Evolutionary conservation across 1,284 basidiomycete genomes (phyloP), one percentile per base, ranked within the genome.

Genomic region (Grifola frondosa): DNA sequence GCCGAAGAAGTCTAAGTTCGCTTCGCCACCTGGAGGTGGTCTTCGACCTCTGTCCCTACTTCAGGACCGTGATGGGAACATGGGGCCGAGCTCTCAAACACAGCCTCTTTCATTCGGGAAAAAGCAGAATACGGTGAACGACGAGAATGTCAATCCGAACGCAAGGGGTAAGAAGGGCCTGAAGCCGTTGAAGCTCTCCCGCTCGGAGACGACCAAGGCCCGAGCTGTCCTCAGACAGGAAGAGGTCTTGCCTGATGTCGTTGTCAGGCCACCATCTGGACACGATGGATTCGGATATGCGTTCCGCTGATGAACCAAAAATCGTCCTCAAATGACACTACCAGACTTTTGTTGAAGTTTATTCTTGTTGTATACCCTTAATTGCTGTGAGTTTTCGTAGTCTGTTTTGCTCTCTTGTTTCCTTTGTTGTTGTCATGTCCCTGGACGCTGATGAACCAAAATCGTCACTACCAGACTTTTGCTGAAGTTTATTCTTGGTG

Each of bases 31-130:
- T 32, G 64, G 60, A 4, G 54, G 56, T 11, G 46, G 76, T 52
- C 70, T 81, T 54, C 81, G 78, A 53, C 77, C 73, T 43, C 73
- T 88, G 52, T 74, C 77, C 25, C 72, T 88, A 53, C 71, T 88
- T 62, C 74, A 78, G 62, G 75, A 81, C 51, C 77, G 77, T 50
- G 68, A 74, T 59, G 54, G 64, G 39, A 79, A 76, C 57, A 52
- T 50, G 40, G 50, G 40, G 48, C 30, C 42, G 20, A 42, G 22
- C n/a, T 56, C 48, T 35, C 64, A 64, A 8, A 78, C 73, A 39
- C 75, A 71, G 44, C 80, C 80, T 50, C 71, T 84, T 46, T 56
- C 68, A 53, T 63, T 82, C 46, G 71, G 71, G 46, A 80, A 78
- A 69, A 81, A 71, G 46, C 44, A 45, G 37, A 60, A 59, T 54